Evolutionary conservation across 192 early-diverging fungal genomes (phyloP).

Genomic region (Coemansia erecta): DNA sequence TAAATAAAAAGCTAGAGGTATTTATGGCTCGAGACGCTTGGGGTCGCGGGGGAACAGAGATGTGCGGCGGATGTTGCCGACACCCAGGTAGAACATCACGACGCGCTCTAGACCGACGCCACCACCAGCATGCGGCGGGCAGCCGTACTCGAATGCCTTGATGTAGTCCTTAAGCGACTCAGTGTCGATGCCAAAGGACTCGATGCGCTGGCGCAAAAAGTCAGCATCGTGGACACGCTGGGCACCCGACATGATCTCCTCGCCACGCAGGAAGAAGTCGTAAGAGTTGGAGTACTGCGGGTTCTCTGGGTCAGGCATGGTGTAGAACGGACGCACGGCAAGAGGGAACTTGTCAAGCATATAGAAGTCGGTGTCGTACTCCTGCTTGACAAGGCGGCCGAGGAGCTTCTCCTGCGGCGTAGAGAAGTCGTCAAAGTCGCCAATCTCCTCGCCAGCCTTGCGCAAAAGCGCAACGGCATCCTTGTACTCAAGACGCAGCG

Average conservation of each 20-base stretch:
- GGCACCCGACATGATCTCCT: conserved; percentile 98
- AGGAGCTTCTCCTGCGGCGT: conserved; percentile 84
- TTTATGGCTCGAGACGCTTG: conserved; percentile 82
- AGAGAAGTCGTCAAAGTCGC: conserved; percentile 89
- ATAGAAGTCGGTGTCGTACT: conserved; percentile 98
- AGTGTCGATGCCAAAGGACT: conserved; percentile 74
- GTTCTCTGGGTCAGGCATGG: conserved; percentile 93
- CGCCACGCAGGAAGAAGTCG: conserved; percentile 99
- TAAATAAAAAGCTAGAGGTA: conserved; percentile 9
- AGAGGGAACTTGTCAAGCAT: conserved; percentile 99
- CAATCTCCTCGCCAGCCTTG: conserved; percentile 83
- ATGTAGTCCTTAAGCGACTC: conserved; percentile 86
- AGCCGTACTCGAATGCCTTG: conserved; percentile 94
- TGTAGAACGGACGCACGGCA: conserved; percentile 95
- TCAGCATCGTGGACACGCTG: conserved; percentile 96
- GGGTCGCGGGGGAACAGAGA: conserved; percentile 98
- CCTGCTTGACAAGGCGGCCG: conserved; percentile 85
- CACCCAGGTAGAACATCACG: conserved; percentile 91
- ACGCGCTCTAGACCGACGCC: conserved; percentile 97
- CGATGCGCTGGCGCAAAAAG: conserved; percentile 74
- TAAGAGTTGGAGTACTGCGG: conserved; percentile 96
- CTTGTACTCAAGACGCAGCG: conserved; percentile 78
- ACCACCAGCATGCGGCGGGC: conserved; percentile 96
- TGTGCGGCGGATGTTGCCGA: conserved; percentile 90
- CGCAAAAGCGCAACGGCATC: conserved; percentile 89